A percentile compares a stretch with the other conserved stretches of the same genome.
Conservation (phyloP, 257 asterid genomes). For the Ballota nigra region DNA sequence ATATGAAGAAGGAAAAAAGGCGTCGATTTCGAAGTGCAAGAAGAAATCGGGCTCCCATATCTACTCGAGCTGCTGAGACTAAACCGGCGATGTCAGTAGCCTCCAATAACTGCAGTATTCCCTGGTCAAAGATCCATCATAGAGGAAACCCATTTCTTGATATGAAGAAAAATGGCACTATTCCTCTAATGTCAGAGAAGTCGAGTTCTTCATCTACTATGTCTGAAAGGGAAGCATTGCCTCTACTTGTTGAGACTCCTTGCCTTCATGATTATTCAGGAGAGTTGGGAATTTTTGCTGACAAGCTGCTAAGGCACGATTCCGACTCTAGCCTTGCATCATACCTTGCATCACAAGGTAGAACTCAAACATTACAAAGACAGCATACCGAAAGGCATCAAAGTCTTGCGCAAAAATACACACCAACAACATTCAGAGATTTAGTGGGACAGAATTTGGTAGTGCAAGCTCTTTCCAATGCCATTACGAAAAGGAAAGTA, state of each 20-base stretch:
- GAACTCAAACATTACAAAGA: constrained; percentile 26
- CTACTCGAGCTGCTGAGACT: constrained; percentile 43
- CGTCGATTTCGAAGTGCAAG: constrained; percentile 62
- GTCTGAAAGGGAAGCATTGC: constrained; percentile 68
- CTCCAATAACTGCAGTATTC: constrained; percentile 80
- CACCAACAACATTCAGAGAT: constrained; percentile 73
- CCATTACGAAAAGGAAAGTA: constrained; percentile 56
- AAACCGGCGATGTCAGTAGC: constrained; percentile 65
- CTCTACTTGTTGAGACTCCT: constrained; percentile 66
- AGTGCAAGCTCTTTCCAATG: constrained; percentile 77
- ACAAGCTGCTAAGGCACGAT: constrained; percentile 59
- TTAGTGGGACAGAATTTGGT: constrained; percentile 85
- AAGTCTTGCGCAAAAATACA: constrained; percentile 77
- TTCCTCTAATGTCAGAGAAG: constrained; percentile 35
- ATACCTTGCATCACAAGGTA: not conserved
- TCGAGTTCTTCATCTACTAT: constrained; percentile 66
- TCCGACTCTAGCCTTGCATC: constrained; percentile 44
- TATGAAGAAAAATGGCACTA: constrained; percentile 38
- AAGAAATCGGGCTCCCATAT: constrained; percentile 38
- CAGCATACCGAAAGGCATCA: constrained; percentile 53
- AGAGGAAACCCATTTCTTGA: constrained; percentile 79
- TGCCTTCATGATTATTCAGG: constrained; percentile 75
- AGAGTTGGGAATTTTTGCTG: constrained; percentile 77
- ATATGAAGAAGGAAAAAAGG: constrained; percentile 45
- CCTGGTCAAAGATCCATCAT: constrained; percentile 88